phyloP scores from a whole-genome alignment of 129 eudicot species.

The Dittrichia graveolens region DNA sequence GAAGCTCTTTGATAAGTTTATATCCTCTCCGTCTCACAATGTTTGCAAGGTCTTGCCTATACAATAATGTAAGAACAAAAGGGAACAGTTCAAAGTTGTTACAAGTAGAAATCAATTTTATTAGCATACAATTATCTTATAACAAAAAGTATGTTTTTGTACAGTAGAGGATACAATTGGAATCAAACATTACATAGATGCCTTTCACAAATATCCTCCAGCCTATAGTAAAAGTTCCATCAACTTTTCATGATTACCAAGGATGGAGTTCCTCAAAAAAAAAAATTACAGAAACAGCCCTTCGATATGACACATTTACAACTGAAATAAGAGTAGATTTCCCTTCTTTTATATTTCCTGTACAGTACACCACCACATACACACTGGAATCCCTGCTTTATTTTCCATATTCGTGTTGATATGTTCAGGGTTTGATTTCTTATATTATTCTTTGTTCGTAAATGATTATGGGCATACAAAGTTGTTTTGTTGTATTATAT shows the following conservation, averaged over 20 bases:
- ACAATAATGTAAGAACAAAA: slow-evolving; percentile 21
- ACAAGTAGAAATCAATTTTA: slow-evolving; percentile 12
- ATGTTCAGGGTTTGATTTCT: too few species aligned
- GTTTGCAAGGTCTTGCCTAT: slow-evolving; percentile 90
- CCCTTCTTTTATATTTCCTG: slow-evolving; percentile 7
- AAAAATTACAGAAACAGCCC: slow-evolving; percentile 10
- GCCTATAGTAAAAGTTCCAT: slow-evolving; percentile 13
- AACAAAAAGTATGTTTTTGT: not conserved
- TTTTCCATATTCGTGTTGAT: too few species aligned
- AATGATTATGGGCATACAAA: too few species aligned
- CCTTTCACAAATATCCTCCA: not conserved
- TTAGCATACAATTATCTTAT: not conserved
- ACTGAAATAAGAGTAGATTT: not conserved
- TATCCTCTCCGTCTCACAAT: slow-evolving; percentile 94
- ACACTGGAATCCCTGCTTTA: too few species aligned
- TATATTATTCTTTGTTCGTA: too few species aligned
- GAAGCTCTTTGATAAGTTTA: slow-evolving; percentile 70
- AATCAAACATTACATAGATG: slow-evolving; percentile 7
- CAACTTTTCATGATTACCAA: slow-evolving; percentile 13
- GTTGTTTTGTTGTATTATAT: too few species aligned
- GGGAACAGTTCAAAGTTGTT: slow-evolving; percentile 8
- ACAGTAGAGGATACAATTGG: slow-evolving; percentile 22
- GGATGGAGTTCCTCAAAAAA: not conserved
- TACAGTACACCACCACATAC: not conserved
- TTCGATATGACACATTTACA: not conserved